Conservation (phyloP, 2,329 filamentous ascomycete species). For the Botryotinia convoluta region DNA sequence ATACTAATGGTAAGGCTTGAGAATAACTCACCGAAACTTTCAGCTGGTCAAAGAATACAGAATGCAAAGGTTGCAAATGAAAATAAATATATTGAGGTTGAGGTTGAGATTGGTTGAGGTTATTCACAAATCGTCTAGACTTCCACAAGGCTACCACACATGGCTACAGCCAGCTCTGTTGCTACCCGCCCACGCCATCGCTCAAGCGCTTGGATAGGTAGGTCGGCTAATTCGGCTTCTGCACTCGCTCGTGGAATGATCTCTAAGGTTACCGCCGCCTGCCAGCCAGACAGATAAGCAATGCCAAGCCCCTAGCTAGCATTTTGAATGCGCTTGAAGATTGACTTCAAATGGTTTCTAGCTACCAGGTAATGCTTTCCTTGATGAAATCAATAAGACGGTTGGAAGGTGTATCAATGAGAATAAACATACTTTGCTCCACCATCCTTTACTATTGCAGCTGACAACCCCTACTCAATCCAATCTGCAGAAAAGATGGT, state of each 20-base stretch:
- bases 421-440: background rate
- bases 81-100: background rate
- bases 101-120: slow-evolving; percentile 3
- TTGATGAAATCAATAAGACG: background rate
- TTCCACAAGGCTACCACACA: background rate
- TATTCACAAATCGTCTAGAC: background rate
- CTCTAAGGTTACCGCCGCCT: background rate
- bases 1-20: background rate
- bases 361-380: background rate
- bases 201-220: background rate
- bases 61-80: background rate
- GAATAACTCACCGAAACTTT: background rate
- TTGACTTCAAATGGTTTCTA: background rate
- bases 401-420: background rate
- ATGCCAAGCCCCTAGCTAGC: background rate
- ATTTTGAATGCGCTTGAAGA: background rate
- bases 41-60: background rate
- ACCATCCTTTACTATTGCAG: background rate
- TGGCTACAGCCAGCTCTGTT: background rate
- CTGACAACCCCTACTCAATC: background rate
- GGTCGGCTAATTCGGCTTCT: background rate
- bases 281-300: background rate
- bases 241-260: background rate
- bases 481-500: background rate
- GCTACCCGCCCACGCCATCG: background rate